Base-by-base conservation (phyloP, 2,329 filamentous ascomycete species). In the Leptographium flavum region DNA sequence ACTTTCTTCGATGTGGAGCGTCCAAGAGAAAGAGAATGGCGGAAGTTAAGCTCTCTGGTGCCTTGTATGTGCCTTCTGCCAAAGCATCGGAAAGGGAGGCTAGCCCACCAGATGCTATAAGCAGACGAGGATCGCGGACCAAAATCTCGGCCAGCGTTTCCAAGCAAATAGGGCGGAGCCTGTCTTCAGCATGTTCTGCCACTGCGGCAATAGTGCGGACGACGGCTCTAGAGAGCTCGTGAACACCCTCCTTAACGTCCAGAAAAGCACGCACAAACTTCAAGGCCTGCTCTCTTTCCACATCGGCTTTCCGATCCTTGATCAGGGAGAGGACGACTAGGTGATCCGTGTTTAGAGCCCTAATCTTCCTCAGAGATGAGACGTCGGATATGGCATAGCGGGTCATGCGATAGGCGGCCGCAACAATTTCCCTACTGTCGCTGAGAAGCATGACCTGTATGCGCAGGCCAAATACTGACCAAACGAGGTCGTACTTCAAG, bases 391-490 rank as follows among this genome's bases (percentile, higher is more conserved):
- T 92, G 42, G 90, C 85, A 63, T 96, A 94, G 60, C 92, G 78
- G 48, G 87, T 88, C 63, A 96, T 83, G 50, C 92, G 76, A 62
- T 96, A 98, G 1, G 87, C 92, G 37, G 92, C 87, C 23, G 92
- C 92, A 22, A 94, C 87, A 11, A 96, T 90, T 65, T 98, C 93
- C 53, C 90, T 79, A 60, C 85, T 95, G 54, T 95, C 90, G 58
- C 90, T 95, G 46, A 98, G 69, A 21, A 98, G 79, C 86, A 98
- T 93, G 54, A 86, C 81, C 63, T 98, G 92, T 69, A 96, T 88
- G 37, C 92, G 77, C 41, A 93, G 65, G 2, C 93, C 92, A 62
- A 98, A 98, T 2, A 94, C 81, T 4, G 87, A 84, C 92, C 92
- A 98, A 1, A 87, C 88, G 41, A 98, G 67, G 61, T 98, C 93